Percentiles rank a stretch among this genome's conserved stretches.
Conservation (phyloP, 208 protist species). For the Naegleria fowleri region DNA sequence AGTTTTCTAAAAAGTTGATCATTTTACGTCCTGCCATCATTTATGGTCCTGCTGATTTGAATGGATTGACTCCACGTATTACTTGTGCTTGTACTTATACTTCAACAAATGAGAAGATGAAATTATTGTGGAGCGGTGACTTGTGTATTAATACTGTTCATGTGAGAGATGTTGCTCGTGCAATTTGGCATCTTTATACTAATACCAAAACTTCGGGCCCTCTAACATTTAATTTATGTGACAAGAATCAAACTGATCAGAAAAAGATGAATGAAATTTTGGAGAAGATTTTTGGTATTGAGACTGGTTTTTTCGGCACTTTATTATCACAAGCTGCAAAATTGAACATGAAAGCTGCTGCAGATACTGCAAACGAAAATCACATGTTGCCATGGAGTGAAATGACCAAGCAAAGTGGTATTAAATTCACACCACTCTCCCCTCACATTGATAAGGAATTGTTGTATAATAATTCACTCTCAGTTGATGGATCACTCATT, state of each 20-base stretch:
- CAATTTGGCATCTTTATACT: constrained; percentile 59
- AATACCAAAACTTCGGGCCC: constrained; percentile 44
- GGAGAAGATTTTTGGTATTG: constrained; percentile 69
- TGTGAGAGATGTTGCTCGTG: constrained; percentile 70
- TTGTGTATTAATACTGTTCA: constrained; percentile 83
- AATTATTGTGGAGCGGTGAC: constrained; percentile 72
- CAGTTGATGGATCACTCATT: constrained; percentile 66
- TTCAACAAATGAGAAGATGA: constrained; percentile 66
- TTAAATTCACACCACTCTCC: constrained; percentile 67
- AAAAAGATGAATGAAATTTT: constrained; percentile 67
- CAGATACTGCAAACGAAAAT: constrained; percentile 73
- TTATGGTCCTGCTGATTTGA: constrained; percentile 73
- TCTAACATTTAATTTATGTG: constrained; percentile 72
- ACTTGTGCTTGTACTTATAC: constrained; percentile 78
- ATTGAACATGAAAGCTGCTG: constrained; percentile 47
- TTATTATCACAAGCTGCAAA: constrained; percentile 61
- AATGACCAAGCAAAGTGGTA: constrained; percentile 59
- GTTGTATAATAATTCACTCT: constrained; percentile 66
- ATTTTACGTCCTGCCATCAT: constrained; percentile 77
- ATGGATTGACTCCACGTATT: constrained; percentile 70
- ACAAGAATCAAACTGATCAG: constrained; percentile 76
- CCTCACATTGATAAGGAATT: constrained; percentile 79
- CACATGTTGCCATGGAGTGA: constrained; percentile 77
- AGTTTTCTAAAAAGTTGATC: constrained; percentile 52
- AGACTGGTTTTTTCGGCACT: constrained; percentile 63